Percentiles rank a stretch among this genome's conserved stretches.
Evolutionary conservation across 345 rosid species (phyloP).

Genomic region (Cardamine chenopodiifolia): DNA sequence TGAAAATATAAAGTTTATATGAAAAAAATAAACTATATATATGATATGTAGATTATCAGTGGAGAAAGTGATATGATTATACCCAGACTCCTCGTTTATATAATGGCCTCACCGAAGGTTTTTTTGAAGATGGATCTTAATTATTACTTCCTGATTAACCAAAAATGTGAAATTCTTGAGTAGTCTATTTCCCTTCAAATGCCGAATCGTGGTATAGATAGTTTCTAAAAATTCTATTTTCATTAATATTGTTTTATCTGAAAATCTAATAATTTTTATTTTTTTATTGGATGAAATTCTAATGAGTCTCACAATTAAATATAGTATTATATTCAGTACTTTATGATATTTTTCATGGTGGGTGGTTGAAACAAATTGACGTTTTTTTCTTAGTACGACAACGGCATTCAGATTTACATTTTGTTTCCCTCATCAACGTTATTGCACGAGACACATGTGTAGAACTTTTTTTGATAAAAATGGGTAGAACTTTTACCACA

Average conservation of each 20-base stretch:
- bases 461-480: not conserved
- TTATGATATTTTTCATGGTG: conserved; percentile 38
- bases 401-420: conserved; percentile 26
- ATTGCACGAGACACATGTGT: conserved; percentile 26
- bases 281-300: too few relatives aligned
- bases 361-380: conserved; percentile 38
- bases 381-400: conserved; percentile 15
- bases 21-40: conserved; percentile 11
- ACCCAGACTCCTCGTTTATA: conserved; percentile 34
- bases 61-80: conserved; percentile 35
- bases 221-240: too few relatives aligned
- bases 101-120: conserved; percentile 21
- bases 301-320: too few relatives aligned
- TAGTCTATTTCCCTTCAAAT: too few relatives aligned
- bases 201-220: too few relatives aligned
- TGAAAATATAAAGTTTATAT: conserved; percentile 4
- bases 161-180: too few relatives aligned
- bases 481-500: conserved; percentile 12
- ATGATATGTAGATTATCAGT: not conserved
- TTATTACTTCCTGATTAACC: conserved; percentile 10
- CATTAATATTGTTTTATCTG: too few relatives aligned
- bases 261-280: too few relatives aligned
- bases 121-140: not conserved
- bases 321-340: not conserved
- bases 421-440: conserved; percentile 26